Evolutionary conservation across 805 yeast species (phyloP).

Genomic region (Ogataea parapolymorpha): DNA sequence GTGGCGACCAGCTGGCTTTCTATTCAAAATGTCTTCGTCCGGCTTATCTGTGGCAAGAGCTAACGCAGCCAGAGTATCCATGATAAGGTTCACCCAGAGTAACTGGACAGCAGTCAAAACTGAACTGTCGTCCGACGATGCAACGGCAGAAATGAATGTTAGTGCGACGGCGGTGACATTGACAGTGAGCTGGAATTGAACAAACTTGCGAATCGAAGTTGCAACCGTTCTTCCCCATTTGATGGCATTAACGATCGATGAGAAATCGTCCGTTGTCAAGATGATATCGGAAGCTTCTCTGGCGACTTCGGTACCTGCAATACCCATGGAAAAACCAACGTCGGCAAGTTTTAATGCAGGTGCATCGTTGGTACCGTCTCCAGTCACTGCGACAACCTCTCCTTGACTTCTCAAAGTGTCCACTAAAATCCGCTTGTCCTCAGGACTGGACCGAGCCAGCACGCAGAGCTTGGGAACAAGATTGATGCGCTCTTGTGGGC

Average conservation of each 20-base stretch:
- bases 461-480: slow-evolving; percentile 78
- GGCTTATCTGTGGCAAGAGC: slow-evolving; percentile 98
- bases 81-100: slow-evolving; percentile 94
- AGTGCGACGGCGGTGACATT: slow-evolving; percentile 94
- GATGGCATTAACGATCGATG: slow-evolving; percentile 92
- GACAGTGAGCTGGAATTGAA: slow-evolving; percentile 95
- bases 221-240: slow-evolving; percentile 99
- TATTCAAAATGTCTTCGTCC: slow-evolving; percentile 69
- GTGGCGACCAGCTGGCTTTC: slow-evolving; percentile 80
- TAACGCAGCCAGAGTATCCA: slow-evolving; percentile 97
- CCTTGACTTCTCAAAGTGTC: slow-evolving; percentile 73
- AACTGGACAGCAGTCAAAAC: slow-evolving; percentile 96
- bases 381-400: slow-evolving; percentile 97
- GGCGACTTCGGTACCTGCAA: slow-evolving; percentile 97
- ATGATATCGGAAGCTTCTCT: slow-evolving; percentile 99
- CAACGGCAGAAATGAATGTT: slow-evolving; percentile 92
- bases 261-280: slow-evolving; percentile 91
- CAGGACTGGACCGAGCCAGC: slow-evolving; percentile 93
- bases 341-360: slow-evolving; percentile 96
- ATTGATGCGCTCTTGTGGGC: slow-evolving; percentile 49
- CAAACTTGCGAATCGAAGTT: slow-evolving; percentile 87
- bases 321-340: slow-evolving; percentile 98
- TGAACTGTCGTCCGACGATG: slow-evolving; percentile 71
- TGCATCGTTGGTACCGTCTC: slow-evolving; percentile 99
- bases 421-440: slow-evolving; percentile 86